phyloP scores from a whole-genome alignment of 1,284 basidiomycete species.

The Sphagnurus paluster region DNA sequence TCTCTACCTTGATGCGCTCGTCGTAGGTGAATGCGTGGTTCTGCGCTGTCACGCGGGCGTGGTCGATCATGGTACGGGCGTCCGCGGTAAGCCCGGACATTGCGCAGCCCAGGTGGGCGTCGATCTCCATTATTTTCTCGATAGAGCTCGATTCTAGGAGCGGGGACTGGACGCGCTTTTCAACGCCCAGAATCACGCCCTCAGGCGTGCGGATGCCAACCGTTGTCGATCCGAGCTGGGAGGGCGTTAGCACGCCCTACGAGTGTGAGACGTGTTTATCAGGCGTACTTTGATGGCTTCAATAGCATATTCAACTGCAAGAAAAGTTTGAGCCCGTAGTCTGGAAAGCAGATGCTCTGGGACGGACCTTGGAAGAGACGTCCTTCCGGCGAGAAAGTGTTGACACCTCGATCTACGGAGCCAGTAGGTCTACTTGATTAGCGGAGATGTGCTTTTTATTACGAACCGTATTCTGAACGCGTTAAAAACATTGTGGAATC shows the following conservation, averaged over 20 bases:
- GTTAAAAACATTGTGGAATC: slow-evolving; percentile 77
- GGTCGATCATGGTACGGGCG: slow-evolving; percentile 99
- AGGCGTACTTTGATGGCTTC: slow-evolving; percentile 89
- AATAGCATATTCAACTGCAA: slow-evolving; percentile 96
- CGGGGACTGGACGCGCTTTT: slow-evolving; percentile 98
- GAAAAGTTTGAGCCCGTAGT: slow-evolving; percentile 13
- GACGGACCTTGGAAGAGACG: slow-evolving; percentile 84
- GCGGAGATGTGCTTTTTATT: slow-evolving; percentile 3
- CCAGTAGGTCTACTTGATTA: slow-evolving; percentile 2
- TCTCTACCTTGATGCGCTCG: slow-evolving; percentile 96
- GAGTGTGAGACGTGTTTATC: neutral
- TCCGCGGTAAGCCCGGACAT: slow-evolving; percentile 99
- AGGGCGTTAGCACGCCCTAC: slow-evolving; percentile 4
- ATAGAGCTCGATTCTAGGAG: slow-evolving; percentile 95
- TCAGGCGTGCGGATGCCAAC: slow-evolving; percentile 88
- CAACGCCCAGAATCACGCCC: slow-evolving; percentile 93
- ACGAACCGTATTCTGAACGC: slow-evolving; percentile 87
- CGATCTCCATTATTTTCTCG: slow-evolving; percentile 99
- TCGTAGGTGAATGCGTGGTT: slow-evolving; percentile 98
- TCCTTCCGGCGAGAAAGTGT: slow-evolving; percentile 98
- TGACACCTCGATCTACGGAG: slow-evolving; percentile 89
- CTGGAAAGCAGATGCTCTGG: neutral
- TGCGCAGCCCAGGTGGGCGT: slow-evolving; percentile 93
- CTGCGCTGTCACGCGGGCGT: slow-evolving; percentile 95
- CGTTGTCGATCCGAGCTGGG: slow-evolving; percentile 94